Base-by-base conservation (phyloP, 352 stramenopile genomes). In the Pythium phragmiticola region DNA sequence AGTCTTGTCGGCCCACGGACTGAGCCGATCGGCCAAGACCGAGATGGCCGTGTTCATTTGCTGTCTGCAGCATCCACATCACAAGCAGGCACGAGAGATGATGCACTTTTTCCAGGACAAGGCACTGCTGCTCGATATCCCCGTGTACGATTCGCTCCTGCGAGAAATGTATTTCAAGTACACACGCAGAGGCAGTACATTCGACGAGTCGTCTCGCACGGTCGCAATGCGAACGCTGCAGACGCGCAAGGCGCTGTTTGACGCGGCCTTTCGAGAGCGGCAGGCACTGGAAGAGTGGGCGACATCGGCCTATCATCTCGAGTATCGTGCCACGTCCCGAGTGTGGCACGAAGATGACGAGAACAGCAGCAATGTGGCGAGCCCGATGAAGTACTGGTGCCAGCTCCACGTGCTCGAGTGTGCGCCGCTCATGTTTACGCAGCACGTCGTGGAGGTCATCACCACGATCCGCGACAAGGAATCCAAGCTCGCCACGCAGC, bases 151-250 rank as follows among this genome's bases (percentile, higher is more conserved):
- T 30, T 90, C 83, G 23, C 62, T 90, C 21, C 66, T 92, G 50
- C 83, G 76, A 19, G 83, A 92, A 48, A 82, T 92, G 59, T 90
- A 88, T 63, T 84, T 87, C 63, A 90, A 92, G 58, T 90, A 86
- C 60, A 90, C 83, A 0, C 77, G 82, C 17, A 77, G 79, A 2
- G 77, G 82, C 3, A 63, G 73, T 33, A 61, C 57, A 4, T 89
- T 90, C 54, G 82, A 90, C 55, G 77, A 88, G 21, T 73, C 77
- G 1, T 86, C 77, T 42, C 79, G 79, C 33, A 78, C 76, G 48
- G 71, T 78, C 7, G 80, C 82, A 3, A 75, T 87, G 70, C 77
- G 80, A 28, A 85, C 76, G 21, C 60, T 91, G 16, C 80, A 87
- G 43, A 68, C 76, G 36, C 78, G 80, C n/a, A 78, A 78, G 4